A percentile compares a stretch with the other conserved stretches of the same genome.
phyloP scores from a whole-genome alignment of 2,329 filamentous ascomycete species.

The Penicillium nordicum region DNA sequence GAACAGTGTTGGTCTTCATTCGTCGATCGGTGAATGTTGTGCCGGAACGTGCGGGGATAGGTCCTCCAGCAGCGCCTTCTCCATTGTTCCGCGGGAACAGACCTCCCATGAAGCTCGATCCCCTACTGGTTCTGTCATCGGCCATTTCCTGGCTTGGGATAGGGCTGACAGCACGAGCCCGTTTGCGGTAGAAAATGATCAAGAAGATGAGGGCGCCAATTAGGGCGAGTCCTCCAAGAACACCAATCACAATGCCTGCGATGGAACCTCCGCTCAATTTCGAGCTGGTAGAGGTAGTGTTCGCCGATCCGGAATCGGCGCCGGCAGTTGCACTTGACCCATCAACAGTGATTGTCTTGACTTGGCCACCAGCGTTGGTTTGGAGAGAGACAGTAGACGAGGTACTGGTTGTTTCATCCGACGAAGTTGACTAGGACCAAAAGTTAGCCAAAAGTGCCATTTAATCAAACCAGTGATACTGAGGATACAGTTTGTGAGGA shows the following conservation, averaged over 20 bases:
- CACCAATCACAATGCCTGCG: slow-evolving; percentile 45
- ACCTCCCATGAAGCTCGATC: slow-evolving; percentile 35
- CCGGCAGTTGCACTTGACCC: slow-evolving; percentile 16
- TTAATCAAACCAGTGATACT: neutral
- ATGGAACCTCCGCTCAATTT: slow-evolving; percentile 42
- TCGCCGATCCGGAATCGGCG: slow-evolving; percentile 15
- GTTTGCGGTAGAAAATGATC: slow-evolving; percentile 39
- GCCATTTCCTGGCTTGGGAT: slow-evolving; percentile 31
- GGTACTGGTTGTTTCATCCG: slow-evolving; percentile 14
- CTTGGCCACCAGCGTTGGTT: slow-evolving; percentile 25
- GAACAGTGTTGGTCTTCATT: slow-evolving; percentile 42
- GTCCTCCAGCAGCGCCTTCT: slow-evolving; percentile 9
- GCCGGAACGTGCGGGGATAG: slow-evolving; percentile 21
- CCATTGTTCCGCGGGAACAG: slow-evolving; percentile 29
- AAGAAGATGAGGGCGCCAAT: slow-evolving; percentile 39
- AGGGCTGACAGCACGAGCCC: slow-evolving; percentile 29
- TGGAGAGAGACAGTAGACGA: slow-evolving; percentile 16
- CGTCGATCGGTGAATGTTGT: slow-evolving; percentile 44
- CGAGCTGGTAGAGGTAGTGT: slow-evolving; percentile 15
- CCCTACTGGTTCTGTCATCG: slow-evolving; percentile 33
- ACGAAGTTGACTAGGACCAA: slow-evolving; percentile 11
- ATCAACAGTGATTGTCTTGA: slow-evolving; percentile 31
- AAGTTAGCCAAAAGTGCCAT: slow-evolving; percentile 6
- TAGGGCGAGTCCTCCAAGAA: slow-evolving; percentile 37
- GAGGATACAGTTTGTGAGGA: slow-evolving; percentile 12